Conservation (phyloP, 1,284 basidiomycete genomes). For the Lentinus polychrous region DNA sequence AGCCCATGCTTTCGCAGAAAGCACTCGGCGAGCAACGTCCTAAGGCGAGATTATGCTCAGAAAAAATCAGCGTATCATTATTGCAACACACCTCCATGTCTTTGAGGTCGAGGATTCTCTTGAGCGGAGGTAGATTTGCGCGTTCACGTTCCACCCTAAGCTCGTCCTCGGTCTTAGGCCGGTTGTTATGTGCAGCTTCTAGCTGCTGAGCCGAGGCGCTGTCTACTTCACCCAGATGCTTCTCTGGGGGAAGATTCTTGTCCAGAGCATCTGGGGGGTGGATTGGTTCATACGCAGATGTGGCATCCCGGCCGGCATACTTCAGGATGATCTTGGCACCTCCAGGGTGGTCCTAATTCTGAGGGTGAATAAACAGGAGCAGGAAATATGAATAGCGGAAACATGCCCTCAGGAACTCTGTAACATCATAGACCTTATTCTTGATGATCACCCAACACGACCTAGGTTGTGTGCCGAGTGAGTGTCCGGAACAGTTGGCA, state of each 20-base stretch:
- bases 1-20: conserved; percentile 69
- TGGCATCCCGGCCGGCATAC: conserved; percentile 77
- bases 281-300: conserved; percentile 64
- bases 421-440: conserved; percentile 76
- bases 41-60: background rate
- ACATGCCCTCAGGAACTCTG: conserved; percentile 69
- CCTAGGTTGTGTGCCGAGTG: conserved; percentile 25
- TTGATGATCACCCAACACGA: conserved; percentile 89
- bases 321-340: conserved; percentile 73
- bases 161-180: conserved; percentile 63
- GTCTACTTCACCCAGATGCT: conserved; percentile 69
- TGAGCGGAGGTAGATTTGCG: conserved; percentile 56
- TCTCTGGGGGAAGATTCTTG: conserved; percentile 56
- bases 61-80: background rate
- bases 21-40: conserved; percentile 37
- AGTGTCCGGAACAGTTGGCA: background rate
- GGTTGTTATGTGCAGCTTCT: conserved; percentile 31
- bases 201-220: conserved; percentile 40
- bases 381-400: background rate
- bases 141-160: conserved; percentile 57
- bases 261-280: conserved; percentile 68
- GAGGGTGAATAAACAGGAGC: background rate
- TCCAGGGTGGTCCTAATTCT: conserved; percentile 69
- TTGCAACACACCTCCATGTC: conserved; percentile 64
- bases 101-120: conserved; percentile 60